phyloP scores from a whole-genome alignment of 164 flowering plant species.

The Liriodendron chinense region DNA sequence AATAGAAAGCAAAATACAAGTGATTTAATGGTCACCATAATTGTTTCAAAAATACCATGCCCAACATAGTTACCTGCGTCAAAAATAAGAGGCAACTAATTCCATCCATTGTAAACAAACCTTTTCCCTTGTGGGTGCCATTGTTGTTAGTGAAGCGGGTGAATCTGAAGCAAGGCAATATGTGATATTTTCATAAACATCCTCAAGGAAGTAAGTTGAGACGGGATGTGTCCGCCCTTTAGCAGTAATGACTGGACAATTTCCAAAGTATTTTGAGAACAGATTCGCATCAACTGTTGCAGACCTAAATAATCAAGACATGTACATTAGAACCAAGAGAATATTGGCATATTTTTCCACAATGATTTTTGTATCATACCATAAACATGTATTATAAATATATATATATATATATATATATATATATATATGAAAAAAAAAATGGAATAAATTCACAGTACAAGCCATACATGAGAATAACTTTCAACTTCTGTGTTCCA shows the following conservation, averaged over 20 bases:
- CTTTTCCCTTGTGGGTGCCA: slow-evolving; percentile 37
- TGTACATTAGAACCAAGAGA: not conserved
- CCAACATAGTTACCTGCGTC: not conserved
- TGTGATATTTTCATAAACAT: slow-evolving; percentile 63
- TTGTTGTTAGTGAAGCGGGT: slow-evolving; percentile 51
- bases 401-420: no score
- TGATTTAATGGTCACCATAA: not conserved
- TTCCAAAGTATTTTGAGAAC: slow-evolving; percentile 77
- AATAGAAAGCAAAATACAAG: not conserved
- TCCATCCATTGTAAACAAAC: slow-evolving; percentile 22
- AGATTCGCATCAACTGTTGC: slow-evolving; percentile 84
- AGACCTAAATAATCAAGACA: slow-evolving; percentile 51
- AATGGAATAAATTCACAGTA: not conserved
- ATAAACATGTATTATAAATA: not conserved
- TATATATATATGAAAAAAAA: no score
- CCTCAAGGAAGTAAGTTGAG: slow-evolving; percentile 77
- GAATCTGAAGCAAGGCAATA: slow-evolving; percentile 86
- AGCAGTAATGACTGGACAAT: slow-evolving; percentile 80
- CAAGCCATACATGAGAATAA: slow-evolving; percentile 75
- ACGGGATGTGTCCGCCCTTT: slow-evolving; percentile 88
- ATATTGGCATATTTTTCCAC: not conserved
- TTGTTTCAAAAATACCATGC: not conserved
- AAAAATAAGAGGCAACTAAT: not conserved
- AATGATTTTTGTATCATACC: not conserved
- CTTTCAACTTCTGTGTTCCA: slow-evolving; percentile 50